A percentile compares a stretch with the other conserved stretches of the same genome.
Evolutionary conservation across 495 filamentous ascomycete genomes (phyloP).

Genomic region (Annulohypoxylon maeteangense): DNA sequence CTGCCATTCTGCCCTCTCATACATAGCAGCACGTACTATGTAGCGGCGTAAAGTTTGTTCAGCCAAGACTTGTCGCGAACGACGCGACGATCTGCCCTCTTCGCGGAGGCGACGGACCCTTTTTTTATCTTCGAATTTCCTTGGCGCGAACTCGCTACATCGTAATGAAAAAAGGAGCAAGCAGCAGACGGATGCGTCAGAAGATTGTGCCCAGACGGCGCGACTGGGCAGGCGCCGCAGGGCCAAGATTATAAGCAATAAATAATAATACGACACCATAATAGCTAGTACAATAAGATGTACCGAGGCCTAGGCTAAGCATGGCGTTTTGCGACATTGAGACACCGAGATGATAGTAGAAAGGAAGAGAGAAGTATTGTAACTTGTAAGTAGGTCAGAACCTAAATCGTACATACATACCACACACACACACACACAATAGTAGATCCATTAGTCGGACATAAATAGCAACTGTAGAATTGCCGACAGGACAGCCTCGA

Average conservation of each 20-base stretch:
- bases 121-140: constrained; percentile 23
- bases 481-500: constrained; percentile 31
- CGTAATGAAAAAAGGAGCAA: constrained; percentile 15
- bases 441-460: neutral
- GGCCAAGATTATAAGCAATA: constrained; percentile 27
- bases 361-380: too few relatives aligned
- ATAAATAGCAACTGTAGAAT: constrained; percentile 14
- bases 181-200: neutral
- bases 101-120: constrained; percentile 14
- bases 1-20: neutral
- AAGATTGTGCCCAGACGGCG: neutral
- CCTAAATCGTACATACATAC: constrained; percentile 17
- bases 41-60: neutral
- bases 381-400: constrained; percentile 31
- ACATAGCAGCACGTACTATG: neutral
- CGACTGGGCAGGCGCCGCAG: constrained; percentile 10
- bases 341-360: constrained; percentile 31
- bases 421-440: neutral
- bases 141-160: constrained; percentile 28
- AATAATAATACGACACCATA: neutral
- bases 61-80: constrained; percentile 16
- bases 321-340: constrained; percentile 11
- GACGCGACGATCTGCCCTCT: constrained; percentile 33
- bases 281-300: neutral
- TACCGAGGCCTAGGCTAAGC: neutral